Conservation (phyloP, 768 basidiomycete species). For the Tubosaeta sp. region DNA sequence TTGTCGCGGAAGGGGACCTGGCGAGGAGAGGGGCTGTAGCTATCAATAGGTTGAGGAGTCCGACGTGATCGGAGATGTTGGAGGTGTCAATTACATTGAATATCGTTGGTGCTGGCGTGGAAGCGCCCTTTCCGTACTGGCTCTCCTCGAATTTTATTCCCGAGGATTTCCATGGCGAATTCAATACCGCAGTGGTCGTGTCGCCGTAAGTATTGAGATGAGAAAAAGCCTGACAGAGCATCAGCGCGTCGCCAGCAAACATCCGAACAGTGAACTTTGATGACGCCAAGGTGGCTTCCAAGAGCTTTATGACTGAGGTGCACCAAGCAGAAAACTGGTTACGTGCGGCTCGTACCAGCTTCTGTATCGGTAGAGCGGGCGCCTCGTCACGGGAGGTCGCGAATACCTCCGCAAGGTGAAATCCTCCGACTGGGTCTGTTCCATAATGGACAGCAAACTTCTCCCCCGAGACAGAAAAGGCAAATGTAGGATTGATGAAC, state of each 20-base stretch:
- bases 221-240: slow-evolving; percentile 25
- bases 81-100: slow-evolving; percentile 35
- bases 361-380: slow-evolving; percentile 9
- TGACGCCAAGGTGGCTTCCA: slow-evolving; percentile 1
- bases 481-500: slow-evolving; percentile 29
- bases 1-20: slow-evolving; percentile 17
- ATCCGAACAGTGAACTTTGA: slow-evolving; percentile 22
- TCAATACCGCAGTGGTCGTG: slow-evolving; percentile 16
- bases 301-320: slow-evolving; percentile 12
- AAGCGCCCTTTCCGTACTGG: slow-evolving; percentile 15
- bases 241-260: slow-evolving; percentile 29
- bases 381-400: slow-evolving; percentile 5
- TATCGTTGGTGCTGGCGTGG: slow-evolving; percentile 20
- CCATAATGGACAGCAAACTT: slow-evolving; percentile 28
- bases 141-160: slow-evolving; percentile 20
- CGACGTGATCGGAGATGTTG: slow-evolving; percentile 29
- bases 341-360: slow-evolving; percentile 16
- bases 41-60: slow-evolving; percentile 26
- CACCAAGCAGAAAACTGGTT: slow-evolving; percentile 28
- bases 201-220: slow-evolving; percentile 5
- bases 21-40: slow-evolving; percentile 22
- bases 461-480: slow-evolving; percentile 21
- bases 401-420: slow-evolving; percentile 30
- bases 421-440: slow-evolving; percentile 27
- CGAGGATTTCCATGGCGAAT: slow-evolving; percentile 23